Percentiles rank a stretch among this genome's conserved stretches.
phyloP scores from a whole-genome alignment of 257 asterid species.

The Gentiana straminea region DNA sequence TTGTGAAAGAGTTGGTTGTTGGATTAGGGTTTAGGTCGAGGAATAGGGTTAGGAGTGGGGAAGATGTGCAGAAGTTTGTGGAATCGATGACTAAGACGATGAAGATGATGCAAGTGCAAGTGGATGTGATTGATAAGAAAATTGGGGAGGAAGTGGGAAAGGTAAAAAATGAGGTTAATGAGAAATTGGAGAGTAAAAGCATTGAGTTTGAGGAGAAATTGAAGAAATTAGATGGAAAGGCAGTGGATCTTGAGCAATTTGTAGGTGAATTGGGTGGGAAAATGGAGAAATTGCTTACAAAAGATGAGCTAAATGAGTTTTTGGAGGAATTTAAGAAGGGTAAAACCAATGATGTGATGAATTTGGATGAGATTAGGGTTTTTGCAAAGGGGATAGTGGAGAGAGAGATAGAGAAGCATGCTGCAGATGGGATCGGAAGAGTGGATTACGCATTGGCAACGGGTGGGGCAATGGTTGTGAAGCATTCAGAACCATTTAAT shows the following conservation, averaged over 20 bases:
- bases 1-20: constrained; percentile 34
- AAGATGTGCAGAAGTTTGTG: constrained; percentile 32
- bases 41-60: background rate
- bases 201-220: constrained; percentile 39
- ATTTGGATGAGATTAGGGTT: constrained; percentile 51
- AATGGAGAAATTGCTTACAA: constrained; percentile 36
- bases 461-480: constrained; percentile 67
- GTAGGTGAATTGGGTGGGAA: constrained; percentile 34
- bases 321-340: constrained; percentile 49
- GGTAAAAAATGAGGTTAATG: constrained; percentile 44
- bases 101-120: constrained; percentile 78
- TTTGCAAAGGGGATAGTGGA: constrained; percentile 59
- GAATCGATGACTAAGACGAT: constrained; percentile 26
- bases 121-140: constrained; percentile 51
- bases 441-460: constrained; percentile 72
- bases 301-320: constrained; percentile 53
- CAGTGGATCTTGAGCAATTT: constrained; percentile 52
- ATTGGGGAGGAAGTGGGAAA: constrained; percentile 32
- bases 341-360: constrained; percentile 22
- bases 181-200: constrained; percentile 33
- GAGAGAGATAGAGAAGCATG: constrained; percentile 73
- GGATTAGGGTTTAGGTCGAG: constrained; percentile 11
- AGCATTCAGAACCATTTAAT: constrained; percentile 57
- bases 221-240: constrained; percentile 49
- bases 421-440: constrained; percentile 85